Evolutionary conservation across 495 filamentous ascomycete species (phyloP).

Genomic region (Xylaria venustula): DNA sequence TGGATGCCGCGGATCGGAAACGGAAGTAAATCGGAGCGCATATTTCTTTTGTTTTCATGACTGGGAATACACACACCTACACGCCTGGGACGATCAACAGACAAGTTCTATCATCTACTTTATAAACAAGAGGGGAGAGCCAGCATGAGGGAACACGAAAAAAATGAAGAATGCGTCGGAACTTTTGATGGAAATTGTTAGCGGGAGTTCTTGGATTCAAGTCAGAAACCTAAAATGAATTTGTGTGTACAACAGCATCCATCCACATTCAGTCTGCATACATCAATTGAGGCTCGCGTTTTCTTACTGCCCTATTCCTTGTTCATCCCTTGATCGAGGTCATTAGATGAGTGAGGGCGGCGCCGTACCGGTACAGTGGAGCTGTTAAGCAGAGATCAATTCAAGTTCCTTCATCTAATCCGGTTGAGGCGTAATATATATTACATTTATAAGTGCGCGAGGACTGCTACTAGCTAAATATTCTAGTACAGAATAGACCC

Average conservation of each 20-base stretch:
- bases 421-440: neutral
- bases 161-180: neutral
- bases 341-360: no score
- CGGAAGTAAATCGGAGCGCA: constrained; percentile 35
- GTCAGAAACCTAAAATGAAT: neutral
- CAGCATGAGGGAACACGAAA: neutral
- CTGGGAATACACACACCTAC: neutral
- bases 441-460: neutral
- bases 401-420: no score
- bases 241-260: neutral
- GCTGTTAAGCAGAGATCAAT: no score
- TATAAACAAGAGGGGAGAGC: neutral
- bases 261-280: neutral
- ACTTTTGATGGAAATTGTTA: neutral
- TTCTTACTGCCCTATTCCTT: neutral
- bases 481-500: neutral
- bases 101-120: neutral
- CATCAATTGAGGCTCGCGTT: neutral
- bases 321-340: no score
- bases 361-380: no score
- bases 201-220: constrained; percentile 11
- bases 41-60: neutral
- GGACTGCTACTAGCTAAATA: neutral
- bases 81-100: neutral
- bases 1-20: constrained; percentile 62